Conservation (phyloP, 2,329 filamentous ascomycete species). For the Nemania sp. region DNA sequence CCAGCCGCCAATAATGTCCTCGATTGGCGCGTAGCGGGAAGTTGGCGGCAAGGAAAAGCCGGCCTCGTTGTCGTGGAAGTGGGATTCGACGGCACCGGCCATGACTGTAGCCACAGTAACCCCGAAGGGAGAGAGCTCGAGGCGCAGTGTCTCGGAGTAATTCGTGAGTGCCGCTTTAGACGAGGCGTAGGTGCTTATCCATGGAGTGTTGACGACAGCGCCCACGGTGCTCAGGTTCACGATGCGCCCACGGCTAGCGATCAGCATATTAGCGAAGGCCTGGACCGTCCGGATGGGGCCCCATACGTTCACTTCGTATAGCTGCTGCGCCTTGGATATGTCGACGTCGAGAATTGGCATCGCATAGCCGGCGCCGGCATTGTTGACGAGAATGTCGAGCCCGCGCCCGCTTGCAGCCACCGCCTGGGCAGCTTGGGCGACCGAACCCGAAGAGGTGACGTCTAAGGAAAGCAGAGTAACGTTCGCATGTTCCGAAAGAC, state of each 20-base stretch:
- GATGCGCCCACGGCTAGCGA: conserved; percentile 7
- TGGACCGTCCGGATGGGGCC: conserved; percentile 2
- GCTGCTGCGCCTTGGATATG: neutral
- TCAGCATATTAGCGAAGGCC: conserved; percentile 7
- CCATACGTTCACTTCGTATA: conserved; percentile 21
- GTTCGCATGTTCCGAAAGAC: neutral
- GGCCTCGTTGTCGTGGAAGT: conserved; percentile 17
- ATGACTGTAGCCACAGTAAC: conserved; percentile 1
- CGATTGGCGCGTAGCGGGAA: conserved; percentile 27
- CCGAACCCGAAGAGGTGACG: neutral
- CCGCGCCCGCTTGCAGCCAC: neutral
- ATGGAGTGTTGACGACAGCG: conserved; percentile 6
- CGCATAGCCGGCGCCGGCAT: conserved; percentile 13
- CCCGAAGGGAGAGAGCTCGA: neutral
- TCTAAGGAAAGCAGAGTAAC: conserved; percentile 7
- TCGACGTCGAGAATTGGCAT: conserved; percentile 18
- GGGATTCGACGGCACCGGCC: conserved; percentile 3
- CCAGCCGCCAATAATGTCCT: conserved; percentile 27
- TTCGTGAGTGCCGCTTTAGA: neutral
- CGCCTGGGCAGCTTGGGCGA: neutral
- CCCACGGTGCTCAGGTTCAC: conserved; percentile 16
- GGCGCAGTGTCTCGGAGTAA: neutral
- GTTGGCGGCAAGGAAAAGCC: conserved; percentile 5
- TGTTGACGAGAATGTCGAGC: conserved; percentile 22
- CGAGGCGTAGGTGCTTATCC: neutral